phyloP scores from a whole-genome alignment of 495 filamentous ascomycete species.

The Aspergillus haitiensis region DNA sequence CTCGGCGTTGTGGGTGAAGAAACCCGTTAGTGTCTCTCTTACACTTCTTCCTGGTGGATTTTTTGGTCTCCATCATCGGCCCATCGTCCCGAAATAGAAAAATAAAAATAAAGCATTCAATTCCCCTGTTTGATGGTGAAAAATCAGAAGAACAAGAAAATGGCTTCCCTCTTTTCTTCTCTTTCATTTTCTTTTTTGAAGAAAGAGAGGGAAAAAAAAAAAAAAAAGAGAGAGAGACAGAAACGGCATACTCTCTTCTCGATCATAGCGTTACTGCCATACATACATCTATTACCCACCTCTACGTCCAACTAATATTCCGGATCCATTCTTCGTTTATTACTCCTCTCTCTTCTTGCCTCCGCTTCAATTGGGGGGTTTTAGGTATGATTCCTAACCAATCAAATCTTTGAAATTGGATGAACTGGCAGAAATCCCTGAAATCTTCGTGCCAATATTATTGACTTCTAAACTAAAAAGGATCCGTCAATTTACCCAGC shows the following conservation, averaged over 20 bases:
- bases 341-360: background rate
- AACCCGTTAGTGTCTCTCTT: slow-evolving; percentile 1
- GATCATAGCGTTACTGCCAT: too few relatives aligned
- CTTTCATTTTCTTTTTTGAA: background rate
- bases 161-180: background rate
- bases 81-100: slow-evolving; percentile 14
- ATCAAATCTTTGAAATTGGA: background rate
- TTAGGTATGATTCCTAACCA: background rate
- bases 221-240: too few relatives aligned
- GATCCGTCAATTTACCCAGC: slow-evolving; percentile 24
- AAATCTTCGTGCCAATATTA: slow-evolving; percentile 21
- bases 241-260: background rate
- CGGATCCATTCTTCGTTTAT: background rate
- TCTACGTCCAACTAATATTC: background rate
- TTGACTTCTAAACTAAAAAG: slow-evolving; percentile 19
- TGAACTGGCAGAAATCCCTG: slow-evolving; percentile 18
- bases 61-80: slow-evolving; percentile 3
- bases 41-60: slow-evolving; percentile 5
- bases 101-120: background rate
- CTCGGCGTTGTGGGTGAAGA: slow-evolving; percentile 18
- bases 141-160: background rate
- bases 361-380: background rate
- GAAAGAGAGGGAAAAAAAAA: background rate
- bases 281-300: too few relatives aligned
- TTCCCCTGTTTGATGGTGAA: background rate